Percentiles rank a stretch among this genome's conserved stretches.
phyloP scores from a whole-genome alignment of 1,284 basidiomycete species.

The Moesziomyces antarcticus region DNA sequence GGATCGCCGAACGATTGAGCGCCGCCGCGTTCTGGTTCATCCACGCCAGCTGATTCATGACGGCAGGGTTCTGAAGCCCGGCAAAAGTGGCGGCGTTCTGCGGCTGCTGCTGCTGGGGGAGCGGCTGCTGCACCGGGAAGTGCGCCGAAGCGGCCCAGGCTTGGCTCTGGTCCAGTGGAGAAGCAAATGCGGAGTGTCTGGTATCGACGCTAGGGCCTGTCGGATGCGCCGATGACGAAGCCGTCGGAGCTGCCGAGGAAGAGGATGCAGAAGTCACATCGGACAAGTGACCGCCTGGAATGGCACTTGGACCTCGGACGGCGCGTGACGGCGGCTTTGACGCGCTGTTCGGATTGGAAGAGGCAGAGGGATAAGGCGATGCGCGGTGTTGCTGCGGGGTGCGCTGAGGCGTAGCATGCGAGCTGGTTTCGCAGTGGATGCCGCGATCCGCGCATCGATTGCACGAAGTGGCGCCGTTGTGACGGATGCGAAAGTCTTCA shows the following conservation, averaged over 20 bases:
- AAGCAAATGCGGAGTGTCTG: neutral
- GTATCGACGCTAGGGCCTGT: neutral
- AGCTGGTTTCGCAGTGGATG: slow-evolving; percentile 37
- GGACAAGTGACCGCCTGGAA: slow-evolving; percentile 4
- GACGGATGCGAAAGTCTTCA: slow-evolving; percentile 47
- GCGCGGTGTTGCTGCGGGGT: slow-evolving; percentile 6
- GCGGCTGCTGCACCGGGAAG: slow-evolving; percentile 28
- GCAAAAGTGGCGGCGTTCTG: slow-evolving; percentile 8
- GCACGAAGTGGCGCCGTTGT: slow-evolving; percentile 42
- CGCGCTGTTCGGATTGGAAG: slow-evolving; percentile 8
- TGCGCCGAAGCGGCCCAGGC: slow-evolving; percentile 24
- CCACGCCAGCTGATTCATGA: slow-evolving; percentile 33
- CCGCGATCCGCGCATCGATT: slow-evolving; percentile 46
- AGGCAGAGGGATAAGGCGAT: slow-evolving; percentile 17
- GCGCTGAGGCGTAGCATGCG: slow-evolving; percentile 18
- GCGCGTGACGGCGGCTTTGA: slow-evolving; percentile 9
- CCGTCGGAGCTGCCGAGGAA: slow-evolving; percentile 7
- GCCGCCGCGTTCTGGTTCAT: slow-evolving; percentile 21
- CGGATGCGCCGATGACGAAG: neutral
- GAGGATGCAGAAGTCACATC: slow-evolving; percentile 1
- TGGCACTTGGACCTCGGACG: slow-evolving; percentile 14
- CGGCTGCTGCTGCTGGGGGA: slow-evolving; percentile 16
- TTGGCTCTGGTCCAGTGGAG: slow-evolving; percentile 23
- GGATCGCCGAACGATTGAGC: slow-evolving; percentile 23
- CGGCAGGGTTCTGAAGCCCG: slow-evolving; percentile 20